Conservation (phyloP, 768 basidiomycete species). For the Psilocybe cubensis region DNA sequence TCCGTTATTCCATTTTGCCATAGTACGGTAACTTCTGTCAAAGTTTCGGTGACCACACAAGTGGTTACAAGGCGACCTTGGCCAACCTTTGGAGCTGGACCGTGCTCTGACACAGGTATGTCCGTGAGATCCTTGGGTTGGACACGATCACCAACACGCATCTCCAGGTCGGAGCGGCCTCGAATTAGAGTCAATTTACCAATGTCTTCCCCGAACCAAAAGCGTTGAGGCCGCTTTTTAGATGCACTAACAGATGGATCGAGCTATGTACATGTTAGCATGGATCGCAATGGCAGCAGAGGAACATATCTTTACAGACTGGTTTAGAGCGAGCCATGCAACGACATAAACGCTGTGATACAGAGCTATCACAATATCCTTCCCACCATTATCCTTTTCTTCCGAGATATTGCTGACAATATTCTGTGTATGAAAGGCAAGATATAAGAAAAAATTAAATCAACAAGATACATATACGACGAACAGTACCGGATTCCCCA, state of each 20-base stretch:
- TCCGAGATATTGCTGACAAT: constrained; percentile 57
- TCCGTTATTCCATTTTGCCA: constrained; percentile 89
- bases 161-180: constrained; percentile 59
- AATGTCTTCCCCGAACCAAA: constrained; percentile 75
- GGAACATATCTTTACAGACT: constrained; percentile 56
- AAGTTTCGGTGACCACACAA: constrained; percentile 70
- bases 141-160: constrained; percentile 78
- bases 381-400: constrained; percentile 46
- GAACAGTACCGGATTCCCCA: constrained; percentile 76
- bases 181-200: constrained; percentile 65
- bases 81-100: constrained; percentile 50
- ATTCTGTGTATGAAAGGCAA: constrained; percentile 46
- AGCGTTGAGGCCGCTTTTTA: constrained; percentile 68
- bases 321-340: constrained; percentile 88
- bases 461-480: constrained; percentile 25
- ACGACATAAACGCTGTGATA: constrained; percentile 80
- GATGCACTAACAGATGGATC: constrained; percentile 54
- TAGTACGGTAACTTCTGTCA: constrained; percentile 69
- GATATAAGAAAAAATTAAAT: neutral
- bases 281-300: neutral
- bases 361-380: constrained; percentile 72
- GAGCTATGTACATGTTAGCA: constrained; percentile 49
- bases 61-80: constrained; percentile 52
- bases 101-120: constrained; percentile 64
- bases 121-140: constrained; percentile 52